These are phyloP conservation scores for Aspergillus aculeatinus DNA, from an alignment of 2,329 filamentous ascomycete genomes.

Conservation along the genomic window DNA sequence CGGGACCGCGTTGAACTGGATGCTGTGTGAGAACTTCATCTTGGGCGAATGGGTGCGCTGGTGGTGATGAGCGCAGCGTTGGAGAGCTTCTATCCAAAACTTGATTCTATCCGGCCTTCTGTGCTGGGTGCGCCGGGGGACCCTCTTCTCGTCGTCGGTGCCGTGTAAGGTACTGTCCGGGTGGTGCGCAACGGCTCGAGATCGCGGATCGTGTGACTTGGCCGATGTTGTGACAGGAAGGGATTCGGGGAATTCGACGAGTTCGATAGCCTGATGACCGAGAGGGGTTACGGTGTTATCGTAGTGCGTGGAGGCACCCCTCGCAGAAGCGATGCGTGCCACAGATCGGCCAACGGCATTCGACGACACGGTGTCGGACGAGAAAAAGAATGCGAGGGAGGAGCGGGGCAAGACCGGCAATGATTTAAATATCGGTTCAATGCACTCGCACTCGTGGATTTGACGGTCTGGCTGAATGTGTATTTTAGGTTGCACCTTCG, in stretches of 20 bases:
- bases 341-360: slow-evolving; percentile 24
- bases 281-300: slow-evolving; percentile 12
- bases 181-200: slow-evolving; percentile 5
- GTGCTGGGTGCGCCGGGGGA: slow-evolving; percentile 1
- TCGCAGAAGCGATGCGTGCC: slow-evolving; percentile 30
- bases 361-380: slow-evolving; percentile 26
- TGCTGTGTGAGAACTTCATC: slow-evolving; percentile 99
- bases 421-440: background rate
- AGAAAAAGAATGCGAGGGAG: slow-evolving; percentile 3
- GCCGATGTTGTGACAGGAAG: slow-evolving; percentile 8
- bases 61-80: slow-evolving; percentile 20
- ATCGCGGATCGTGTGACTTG: slow-evolving; percentile 8
- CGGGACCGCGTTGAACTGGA: slow-evolving; percentile 99
- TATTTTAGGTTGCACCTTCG: background rate
- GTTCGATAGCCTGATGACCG: slow-evolving; percentile 35
- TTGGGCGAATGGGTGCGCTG: slow-evolving; percentile 59
- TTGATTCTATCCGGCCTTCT: slow-evolving; percentile 23
- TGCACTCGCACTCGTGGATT: background rate
- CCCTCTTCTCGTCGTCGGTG: background rate
- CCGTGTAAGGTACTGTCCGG: background rate
- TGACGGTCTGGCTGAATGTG: background rate
- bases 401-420: slow-evolving; percentile 1
- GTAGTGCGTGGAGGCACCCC: slow-evolving; percentile 21
- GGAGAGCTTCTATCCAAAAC: slow-evolving; percentile 38
- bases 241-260: slow-evolving; percentile 26